These are phyloP conservation scores for Trichoderma semiorbis DNA, from an alignment of 2,329 filamentous ascomycete genomes.

Conservation along the genomic window DNA sequence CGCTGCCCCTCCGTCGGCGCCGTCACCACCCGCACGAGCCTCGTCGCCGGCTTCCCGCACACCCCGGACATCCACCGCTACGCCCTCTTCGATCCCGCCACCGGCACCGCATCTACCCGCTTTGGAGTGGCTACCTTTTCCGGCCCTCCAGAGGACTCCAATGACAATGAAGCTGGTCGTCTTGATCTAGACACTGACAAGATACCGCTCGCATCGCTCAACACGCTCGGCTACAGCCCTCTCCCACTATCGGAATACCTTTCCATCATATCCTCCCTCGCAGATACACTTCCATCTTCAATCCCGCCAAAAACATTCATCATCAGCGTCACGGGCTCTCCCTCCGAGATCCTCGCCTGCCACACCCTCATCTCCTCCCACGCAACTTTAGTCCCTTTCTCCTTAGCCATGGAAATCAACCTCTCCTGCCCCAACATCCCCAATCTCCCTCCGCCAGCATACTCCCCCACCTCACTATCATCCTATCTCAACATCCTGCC, in stretches of 20 bases:
- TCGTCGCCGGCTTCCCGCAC: constrained; percentile 63
- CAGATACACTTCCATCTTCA: background rate
- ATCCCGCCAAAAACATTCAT: constrained; percentile 53
- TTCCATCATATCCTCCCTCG: constrained; percentile 38
- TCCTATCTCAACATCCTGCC: constrained; percentile 54
- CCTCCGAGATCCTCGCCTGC: constrained; percentile 54
- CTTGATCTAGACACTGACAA: background rate
- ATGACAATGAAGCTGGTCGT: background rate
- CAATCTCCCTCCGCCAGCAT: constrained; percentile 66
- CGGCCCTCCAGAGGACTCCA: constrained; percentile 1
- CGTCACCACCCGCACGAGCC: constrained; percentile 69
- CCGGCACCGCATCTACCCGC: constrained; percentile 13
- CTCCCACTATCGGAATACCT: constrained; percentile 58
- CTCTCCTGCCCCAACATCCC: constrained; percentile 76
- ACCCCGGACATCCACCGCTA: constrained; percentile 58
- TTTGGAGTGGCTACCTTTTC: background rate
- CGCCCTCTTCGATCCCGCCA: constrained; percentile 56
- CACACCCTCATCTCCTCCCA: constrained; percentile 46
- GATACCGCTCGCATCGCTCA: constrained; percentile 48
- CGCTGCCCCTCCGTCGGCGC: constrained; percentile 62
- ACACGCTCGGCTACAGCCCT: constrained; percentile 73
- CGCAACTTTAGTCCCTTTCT: constrained; percentile 40
- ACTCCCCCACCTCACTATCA: constrained; percentile 49
- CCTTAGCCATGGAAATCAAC: constrained; percentile 71
- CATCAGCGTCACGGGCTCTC: constrained; percentile 66